Evolutionary conservation across 805 yeast genomes (phyloP).

Genomic region (Isabelozyma gotoi): DNA sequence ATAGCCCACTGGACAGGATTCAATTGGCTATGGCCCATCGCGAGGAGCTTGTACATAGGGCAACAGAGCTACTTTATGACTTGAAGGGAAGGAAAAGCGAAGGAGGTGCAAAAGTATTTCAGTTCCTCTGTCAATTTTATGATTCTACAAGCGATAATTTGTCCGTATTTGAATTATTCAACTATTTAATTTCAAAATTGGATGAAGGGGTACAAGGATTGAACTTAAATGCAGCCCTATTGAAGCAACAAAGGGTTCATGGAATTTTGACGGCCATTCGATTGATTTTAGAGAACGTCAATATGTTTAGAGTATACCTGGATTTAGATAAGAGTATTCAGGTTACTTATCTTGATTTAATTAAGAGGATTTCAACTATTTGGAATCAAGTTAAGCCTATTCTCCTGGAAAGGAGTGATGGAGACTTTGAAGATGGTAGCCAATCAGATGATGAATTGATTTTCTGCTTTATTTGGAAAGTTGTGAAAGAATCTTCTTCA

Average conservation of each 20-base stretch:
- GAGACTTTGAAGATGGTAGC: conserved; percentile 30
- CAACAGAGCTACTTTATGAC: conserved; percentile 26
- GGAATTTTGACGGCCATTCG: conserved; percentile 67
- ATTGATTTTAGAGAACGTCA: conserved; percentile 35
- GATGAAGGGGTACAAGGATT: conserved; percentile 30
- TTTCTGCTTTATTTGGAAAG: conserved; percentile 77
- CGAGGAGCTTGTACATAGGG: not conserved
- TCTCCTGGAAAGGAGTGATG: not conserved
- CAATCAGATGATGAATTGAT: conserved; percentile 45
- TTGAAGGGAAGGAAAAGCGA: conserved; percentile 67
- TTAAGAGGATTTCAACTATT: not conserved
- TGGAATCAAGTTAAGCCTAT: not conserved
- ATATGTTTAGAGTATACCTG: conserved; percentile 1
- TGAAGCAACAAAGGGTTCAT: conserved; percentile 51
- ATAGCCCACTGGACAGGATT: conserved; percentile 30
- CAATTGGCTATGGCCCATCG: not conserved
- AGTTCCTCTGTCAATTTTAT: conserved; percentile 44
- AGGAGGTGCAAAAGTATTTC: conserved; percentile 71
- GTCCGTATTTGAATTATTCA: conserved; percentile 23
- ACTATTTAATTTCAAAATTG: conserved; percentile 30
- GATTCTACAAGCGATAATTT: conserved; percentile 13
- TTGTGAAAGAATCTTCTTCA: conserved; percentile 70
- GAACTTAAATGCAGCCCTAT: conserved; percentile 29
- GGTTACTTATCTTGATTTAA: not conserved
- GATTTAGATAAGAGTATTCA: not conserved